These are phyloP conservation scores for Eimeria maxima DNA, from an alignment of 169 alveolate species.

Conservation along the genomic window DNA sequence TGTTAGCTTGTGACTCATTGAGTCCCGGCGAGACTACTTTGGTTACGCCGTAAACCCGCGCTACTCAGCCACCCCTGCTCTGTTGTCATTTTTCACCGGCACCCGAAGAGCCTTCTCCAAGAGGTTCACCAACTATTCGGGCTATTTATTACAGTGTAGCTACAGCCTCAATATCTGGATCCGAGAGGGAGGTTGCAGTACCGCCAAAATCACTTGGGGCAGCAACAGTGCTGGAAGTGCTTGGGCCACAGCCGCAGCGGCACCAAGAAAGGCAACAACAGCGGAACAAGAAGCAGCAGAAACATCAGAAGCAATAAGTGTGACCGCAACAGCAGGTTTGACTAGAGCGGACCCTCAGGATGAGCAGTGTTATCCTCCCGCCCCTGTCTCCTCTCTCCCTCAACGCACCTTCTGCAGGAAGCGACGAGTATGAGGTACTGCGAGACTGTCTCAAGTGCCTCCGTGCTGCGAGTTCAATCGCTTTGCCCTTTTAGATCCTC, in stretches of 20 bases:
- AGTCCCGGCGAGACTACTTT: neutral
- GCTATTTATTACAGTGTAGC: neutral
- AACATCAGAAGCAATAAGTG: neutral
- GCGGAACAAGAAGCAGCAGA: slow-evolving; percentile 1
- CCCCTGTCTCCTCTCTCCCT: neutral
- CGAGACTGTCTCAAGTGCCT: neutral
- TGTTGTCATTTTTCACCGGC: slow-evolving; percentile 6
- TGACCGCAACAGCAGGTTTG: slow-evolving; percentile 35
- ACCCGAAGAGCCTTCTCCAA: neutral
- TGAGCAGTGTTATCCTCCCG: slow-evolving; percentile 9
- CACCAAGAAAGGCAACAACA: neutral
- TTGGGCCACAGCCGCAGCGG: slow-evolving; percentile 40
- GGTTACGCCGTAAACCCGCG: neutral
- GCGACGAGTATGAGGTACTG: slow-evolving; percentile 52
- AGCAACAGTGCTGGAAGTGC: neutral
- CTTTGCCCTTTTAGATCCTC: neutral
- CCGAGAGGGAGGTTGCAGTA: neutral
- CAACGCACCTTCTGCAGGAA: neutral
- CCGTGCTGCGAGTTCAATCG: neutral
- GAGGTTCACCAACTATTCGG: neutral
- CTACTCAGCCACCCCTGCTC: neutral
- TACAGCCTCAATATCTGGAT: neutral
- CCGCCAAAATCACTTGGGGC: neutral
- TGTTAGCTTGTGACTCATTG: neutral
- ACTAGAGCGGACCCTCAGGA: neutral